These are phyloP conservation scores for Neurospora sp. DNA, from an alignment of 495 filamentous ascomycete genomes.

Conservation along the genomic window DNA sequence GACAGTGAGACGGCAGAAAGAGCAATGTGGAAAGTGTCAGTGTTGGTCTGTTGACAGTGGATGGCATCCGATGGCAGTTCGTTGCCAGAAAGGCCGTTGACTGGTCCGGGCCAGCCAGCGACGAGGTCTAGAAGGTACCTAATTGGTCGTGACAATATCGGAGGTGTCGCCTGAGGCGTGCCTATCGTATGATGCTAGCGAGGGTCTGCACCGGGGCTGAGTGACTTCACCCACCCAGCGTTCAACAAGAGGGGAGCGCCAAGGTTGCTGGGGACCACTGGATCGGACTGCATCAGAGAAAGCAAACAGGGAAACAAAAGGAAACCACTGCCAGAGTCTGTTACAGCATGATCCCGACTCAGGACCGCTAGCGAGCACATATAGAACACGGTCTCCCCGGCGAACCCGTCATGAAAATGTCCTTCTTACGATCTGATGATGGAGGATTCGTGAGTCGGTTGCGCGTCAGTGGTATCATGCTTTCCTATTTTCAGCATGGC, in stretches of 20 bases:
- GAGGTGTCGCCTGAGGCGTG: not conserved
- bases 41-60: not conserved
- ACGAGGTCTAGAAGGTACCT: not conserved
- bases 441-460: not conserved
- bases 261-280: not conserved
- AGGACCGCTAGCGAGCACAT: not conserved
- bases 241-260: not conserved
- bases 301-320: not conserved
- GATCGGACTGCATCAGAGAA: not conserved
- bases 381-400: not conserved
- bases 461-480: not conserved
- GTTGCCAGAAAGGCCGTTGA: not conserved
- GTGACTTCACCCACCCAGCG: not conserved
- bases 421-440: not conserved
- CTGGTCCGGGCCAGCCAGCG: not conserved
- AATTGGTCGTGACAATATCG: not conserved
- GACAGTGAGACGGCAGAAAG: not conserved
- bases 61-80: not conserved
- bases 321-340: not conserved
- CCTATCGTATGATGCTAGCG: not conserved
- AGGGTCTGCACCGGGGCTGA: too few species aligned
- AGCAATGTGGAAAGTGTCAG: not conserved
- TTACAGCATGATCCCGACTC: not conserved
- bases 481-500: not conserved
- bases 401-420: not conserved